Evolutionary conservation across 176 grass and related monocot species (phyloP), one percentile per base, ranked within the genome.

Genomic region (Avena sativa): DNA sequence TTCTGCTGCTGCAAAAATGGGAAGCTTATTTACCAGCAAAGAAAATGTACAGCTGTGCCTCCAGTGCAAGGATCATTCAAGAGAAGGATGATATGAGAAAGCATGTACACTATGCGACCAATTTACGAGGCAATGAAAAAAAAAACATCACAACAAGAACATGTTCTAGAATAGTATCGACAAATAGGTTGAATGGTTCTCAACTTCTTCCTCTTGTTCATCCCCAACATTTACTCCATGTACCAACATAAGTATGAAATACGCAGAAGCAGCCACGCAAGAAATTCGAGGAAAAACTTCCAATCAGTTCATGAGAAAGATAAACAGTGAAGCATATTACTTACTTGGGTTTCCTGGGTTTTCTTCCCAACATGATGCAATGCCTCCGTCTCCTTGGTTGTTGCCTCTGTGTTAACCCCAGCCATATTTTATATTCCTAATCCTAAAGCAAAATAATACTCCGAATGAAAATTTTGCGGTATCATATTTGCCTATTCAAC

Each of bases 311-410:
- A 48, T 21, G 11, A 8, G 3, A 81, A 89, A 30, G 1, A 64
- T 9, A 6, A 15, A 71, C 12, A 21, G 66, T 79, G 38, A 12
- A 59, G 58, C 6, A 60, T 17, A 50, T 16, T 17, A 82, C 78
- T 76, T 85, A 85, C 86, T 78, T 85, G 43, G 17, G 78, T 72
- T 76, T 85, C 71, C 19, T 56, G 28, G 8, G 76, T 64, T 72
- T 88, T 71, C 52, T 19, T 43, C 40, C 40, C 40, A 43, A 43
- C 83, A 53, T 85, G 53, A 57, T 75, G 20, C 44, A 88, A 64
- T 23, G 52, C 53, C 71, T 91, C 90, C 90, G 78, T 85, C 86
- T 88, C 78, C 82, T 78, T 85, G 77, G 71, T 55, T 49, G 71
- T 6, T 26, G 79, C 72, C 78, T 85, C 82, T 2, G 17, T 40